Base-by-base conservation (phyloP, 2,329 filamentous ascomycete genomes). In the Calonectria multiphialidica region DNA sequence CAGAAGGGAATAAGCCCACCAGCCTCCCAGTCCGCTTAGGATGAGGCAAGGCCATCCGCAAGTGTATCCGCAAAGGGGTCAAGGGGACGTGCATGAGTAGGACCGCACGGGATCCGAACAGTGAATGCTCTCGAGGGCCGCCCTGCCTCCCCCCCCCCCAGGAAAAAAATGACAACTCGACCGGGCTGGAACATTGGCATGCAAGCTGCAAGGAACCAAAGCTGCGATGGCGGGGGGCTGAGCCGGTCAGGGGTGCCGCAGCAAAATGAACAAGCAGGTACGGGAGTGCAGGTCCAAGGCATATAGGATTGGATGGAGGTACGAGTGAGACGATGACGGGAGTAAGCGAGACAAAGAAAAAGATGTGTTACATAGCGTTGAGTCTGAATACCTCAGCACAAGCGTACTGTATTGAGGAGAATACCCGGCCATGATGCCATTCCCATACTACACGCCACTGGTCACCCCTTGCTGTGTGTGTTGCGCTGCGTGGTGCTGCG, bases 161-260 rank as follows among this genome's bases (percentile, higher is more conserved):
- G n/a, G n/a, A 44, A 44, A 44, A 42, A 40, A 18, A 49, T 57
- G 55, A 47, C 71, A 68, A 72, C 72, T 66, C 72, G 66, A 59
- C 50, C 7, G 62, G 62, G 28, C 40, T 68, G 45, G 30, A 73
- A 73, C 73, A 42, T 67, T 73, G 57, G 53, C 59, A 76, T 77
- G 78, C 77, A 79, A 71, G 69, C 77, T 79, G 75, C 74, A 78
- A 79, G 76, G 78, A 70, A 73, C 72, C 63, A 71, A 53, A 62
- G 30, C 67, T 70, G 70, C 63, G 66, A 63, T 73, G 61, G 64
- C 53, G 66, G 66, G 63, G 40, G 70, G 66, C 68, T 66, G 35
- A 47, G 64, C 44, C 67, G 72, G 65, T 55, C 23, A 72, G 72
- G 68, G 76, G 66, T 65, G 70, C 65, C 71, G 44, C 53, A 53